Conservation (phyloP, 2,329 filamentous ascomycete genomes). For the Seiridium unicorne region DNA sequence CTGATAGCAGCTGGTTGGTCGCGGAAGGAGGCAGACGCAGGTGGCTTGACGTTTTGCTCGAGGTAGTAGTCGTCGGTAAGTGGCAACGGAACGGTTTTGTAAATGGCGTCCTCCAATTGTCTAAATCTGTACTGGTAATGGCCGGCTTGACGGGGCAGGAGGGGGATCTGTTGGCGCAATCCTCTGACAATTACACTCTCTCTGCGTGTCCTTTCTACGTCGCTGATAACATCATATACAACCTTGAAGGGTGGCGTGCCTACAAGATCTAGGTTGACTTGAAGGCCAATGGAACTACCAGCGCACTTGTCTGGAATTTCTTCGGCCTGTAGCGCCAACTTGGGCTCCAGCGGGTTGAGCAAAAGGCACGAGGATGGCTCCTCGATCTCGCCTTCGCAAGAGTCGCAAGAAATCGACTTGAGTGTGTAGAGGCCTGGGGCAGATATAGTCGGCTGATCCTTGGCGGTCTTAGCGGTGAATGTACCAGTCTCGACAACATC, state of each 20-base stretch:
- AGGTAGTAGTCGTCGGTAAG: conserved; percentile 40
- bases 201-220: conserved; percentile 51
- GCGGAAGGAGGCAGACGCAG: conserved; percentile 75
- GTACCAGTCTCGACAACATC: conserved; percentile 55
- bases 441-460: conserved; percentile 66
- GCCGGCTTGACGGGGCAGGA: conserved; percentile 78
- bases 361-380: conserved; percentile 94
- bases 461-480: conserved; percentile 58
- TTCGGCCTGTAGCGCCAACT: conserved; percentile 69
- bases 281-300: conserved; percentile 86
- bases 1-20: conserved; percentile 53
- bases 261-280: conserved; percentile 84
- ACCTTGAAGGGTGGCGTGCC: conserved; percentile 92
- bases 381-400: conserved; percentile 82
- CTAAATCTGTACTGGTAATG: conserved; percentile 85
- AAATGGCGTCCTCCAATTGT: conserved; percentile 79
- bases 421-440: conserved; percentile 85
- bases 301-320: conserved; percentile 94
- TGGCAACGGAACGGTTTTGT: conserved; percentile 50
- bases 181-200: conserved; percentile 62
- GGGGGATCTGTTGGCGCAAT: conserved; percentile 78
- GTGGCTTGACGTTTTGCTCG: conserved; percentile 90
- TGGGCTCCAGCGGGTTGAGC: conserved; percentile 86
- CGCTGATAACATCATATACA: conserved; percentile 69
- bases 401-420: conserved; percentile 73